Base-by-base conservation (phyloP, 2,329 filamentous ascomycete genomes). In the Didymella glomerata region DNA sequence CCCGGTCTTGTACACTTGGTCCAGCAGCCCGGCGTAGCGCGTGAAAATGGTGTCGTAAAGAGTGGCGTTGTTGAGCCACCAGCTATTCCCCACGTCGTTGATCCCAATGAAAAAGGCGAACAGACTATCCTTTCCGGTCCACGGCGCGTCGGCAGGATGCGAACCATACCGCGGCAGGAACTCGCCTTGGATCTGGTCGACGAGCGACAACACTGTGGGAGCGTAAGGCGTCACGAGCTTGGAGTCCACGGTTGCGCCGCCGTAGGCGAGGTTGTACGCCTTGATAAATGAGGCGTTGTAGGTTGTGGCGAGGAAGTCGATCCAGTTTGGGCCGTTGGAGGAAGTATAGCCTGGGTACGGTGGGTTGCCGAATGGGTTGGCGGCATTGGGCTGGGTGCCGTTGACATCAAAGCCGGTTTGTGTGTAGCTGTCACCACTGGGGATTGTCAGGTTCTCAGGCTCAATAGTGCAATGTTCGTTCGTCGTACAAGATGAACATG, bases 281-380 rank as follows among this genome's bases (percentile, higher is more conserved):
- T 82, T 72, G 14, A 85, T 56, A 42, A 72, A 73, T 32, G 78
- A 81, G 68, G 65, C 78, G 63, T 76, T 77, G 68, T 74, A 75
- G 30, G 68, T 75, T 11, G 68, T 67, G 14, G 72, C 72, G 4
- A 77, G 65, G 61, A 76, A 84, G 57, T 81, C 84, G n/a, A 85
- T 76, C 83, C 84, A 86, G 67, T 85, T 85, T 0, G 83, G 84
- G 0, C 84, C 84, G 61, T 81, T 82, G 57, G 70, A 68, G 4
- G 72, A 72, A 36, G 73, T 77, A 61, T 65, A 76, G 44, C 74
- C 75, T 7, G 82, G 83, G 61, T 84, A 85, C 0, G 77, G 47
- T 0, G 87, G 87, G 66, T 90, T 90, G 0, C 88, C 87, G 61
- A 89, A 77, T 0, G 86, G 85, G 66, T 87, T 86, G 6, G 75